These are phyloP conservation scores for Globisporangium ultimum DNA, from an alignment of 352 stramenopile genomes.

Conservation along the genomic window DNA sequence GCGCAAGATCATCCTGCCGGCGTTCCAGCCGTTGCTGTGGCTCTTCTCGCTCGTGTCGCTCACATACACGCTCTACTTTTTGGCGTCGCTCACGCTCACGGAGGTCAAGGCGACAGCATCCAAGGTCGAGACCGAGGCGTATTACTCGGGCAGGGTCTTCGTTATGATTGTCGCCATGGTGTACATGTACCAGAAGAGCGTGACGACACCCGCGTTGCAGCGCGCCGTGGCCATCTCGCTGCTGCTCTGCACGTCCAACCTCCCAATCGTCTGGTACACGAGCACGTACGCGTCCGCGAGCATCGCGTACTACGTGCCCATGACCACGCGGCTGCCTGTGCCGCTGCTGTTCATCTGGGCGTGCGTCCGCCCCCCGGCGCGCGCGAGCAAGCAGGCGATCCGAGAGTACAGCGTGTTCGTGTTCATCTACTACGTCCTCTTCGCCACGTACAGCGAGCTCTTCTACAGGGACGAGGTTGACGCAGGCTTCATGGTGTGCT, in stretches of 20 bases:
- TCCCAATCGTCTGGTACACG: constrained; percentile 47
- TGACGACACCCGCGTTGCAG: constrained; percentile 45
- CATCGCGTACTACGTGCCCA: constrained; percentile 32
- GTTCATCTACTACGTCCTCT: constrained; percentile 34
- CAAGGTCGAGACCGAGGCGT: constrained; percentile 31
- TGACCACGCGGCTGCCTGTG: constrained; percentile 30
- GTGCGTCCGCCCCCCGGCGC: constrained; percentile 32
- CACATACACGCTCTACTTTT: constrained; percentile 29
- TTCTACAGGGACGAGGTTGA: constrained; percentile 25
- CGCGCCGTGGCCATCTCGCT: constrained; percentile 39
- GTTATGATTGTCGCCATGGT: constrained; percentile 60
- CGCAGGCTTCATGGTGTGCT: constrained; percentile 27
- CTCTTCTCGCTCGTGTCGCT: constrained; percentile 33
- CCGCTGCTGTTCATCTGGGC: constrained; percentile 43
- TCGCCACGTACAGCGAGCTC: constrained; percentile 39
- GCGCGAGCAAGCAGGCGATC: constrained; percentile 44
- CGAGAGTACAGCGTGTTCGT: constrained; percentile 62
- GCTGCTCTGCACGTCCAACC: constrained; percentile 45
- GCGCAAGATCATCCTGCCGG: constrained; percentile 59
- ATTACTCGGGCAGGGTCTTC: constrained; percentile 58
- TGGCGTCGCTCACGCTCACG: constrained; percentile 12
- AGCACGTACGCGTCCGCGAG: constrained; percentile 1
- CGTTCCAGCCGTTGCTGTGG: constrained; percentile 70
- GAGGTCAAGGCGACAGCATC: constrained; percentile 8
- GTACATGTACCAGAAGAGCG: constrained; percentile 45